phyloP scores from a whole-genome alignment of 2,329 filamentous ascomycete genomes.

The Xylaria arbuscula region DNA sequence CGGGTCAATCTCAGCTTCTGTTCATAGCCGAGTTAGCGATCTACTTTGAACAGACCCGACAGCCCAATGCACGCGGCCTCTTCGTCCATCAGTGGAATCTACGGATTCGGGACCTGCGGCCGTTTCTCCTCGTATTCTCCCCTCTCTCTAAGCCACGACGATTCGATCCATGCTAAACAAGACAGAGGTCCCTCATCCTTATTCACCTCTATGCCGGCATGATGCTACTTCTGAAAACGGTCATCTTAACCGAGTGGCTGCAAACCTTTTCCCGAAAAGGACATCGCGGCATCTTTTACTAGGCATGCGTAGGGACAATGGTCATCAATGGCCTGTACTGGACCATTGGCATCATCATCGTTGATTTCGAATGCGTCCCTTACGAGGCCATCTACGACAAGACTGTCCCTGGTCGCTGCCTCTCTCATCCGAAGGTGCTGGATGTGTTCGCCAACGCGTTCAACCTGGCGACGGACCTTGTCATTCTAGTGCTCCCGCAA shows the following conservation, averaged over 20 bases:
- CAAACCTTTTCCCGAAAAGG: slow-evolving; percentile 1
- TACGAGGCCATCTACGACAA: slow-evolving; percentile 4
- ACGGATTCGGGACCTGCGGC: neutral
- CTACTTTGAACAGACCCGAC: slow-evolving; percentile 11
- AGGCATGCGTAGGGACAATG: neutral
- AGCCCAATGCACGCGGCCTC: slow-evolving; percentile 9
- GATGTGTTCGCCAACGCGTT: neutral
- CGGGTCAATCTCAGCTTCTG: neutral
- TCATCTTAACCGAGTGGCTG: slow-evolving; percentile 2
- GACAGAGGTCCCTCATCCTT: neutral
- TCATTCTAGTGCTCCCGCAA: slow-evolving; percentile 6
- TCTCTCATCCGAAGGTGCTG: neutral
- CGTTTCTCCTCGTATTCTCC: neutral
- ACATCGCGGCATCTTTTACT: slow-evolving; percentile 1
- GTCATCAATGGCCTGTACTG: neutral
- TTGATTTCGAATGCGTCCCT: slow-evolving; percentile 1
- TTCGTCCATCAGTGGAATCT: slow-evolving; percentile 11
- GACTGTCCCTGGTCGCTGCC: slow-evolving; percentile 1
- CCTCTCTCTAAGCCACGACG: no score
- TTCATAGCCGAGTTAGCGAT: slow-evolving; percentile 1
- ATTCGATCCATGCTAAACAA: neutral
- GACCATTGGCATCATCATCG: neutral
- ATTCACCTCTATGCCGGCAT: slow-evolving; percentile 3
- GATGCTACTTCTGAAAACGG: slow-evolving; percentile 8
- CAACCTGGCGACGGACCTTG: neutral